Conservation (phyloP, 2,329 filamentous ascomycete genomes). For the Fusarium subtropicale region DNA sequence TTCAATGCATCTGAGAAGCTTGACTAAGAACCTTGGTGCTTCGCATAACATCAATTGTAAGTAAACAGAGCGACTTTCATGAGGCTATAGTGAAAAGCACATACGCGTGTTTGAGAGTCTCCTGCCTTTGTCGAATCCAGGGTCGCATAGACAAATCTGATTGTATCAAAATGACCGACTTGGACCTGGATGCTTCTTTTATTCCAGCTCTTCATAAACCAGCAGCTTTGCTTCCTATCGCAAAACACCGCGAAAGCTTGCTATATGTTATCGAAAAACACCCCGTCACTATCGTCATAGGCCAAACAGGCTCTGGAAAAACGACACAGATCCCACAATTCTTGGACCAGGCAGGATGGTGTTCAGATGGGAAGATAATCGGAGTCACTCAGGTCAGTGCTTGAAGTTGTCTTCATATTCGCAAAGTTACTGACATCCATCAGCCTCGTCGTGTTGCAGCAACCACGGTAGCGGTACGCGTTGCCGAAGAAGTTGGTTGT, state of each 20-base stretch:
- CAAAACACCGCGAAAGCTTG: slow-evolving; percentile 81
- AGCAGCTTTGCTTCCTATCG: slow-evolving; percentile 83
- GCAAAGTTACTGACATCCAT: slow-evolving; percentile 26
- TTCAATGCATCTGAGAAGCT: slow-evolving; percentile 9
- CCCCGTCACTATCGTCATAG: slow-evolving; percentile 88
- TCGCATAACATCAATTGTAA: not conserved
- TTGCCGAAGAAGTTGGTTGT: slow-evolving; percentile 89
- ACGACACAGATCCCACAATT: slow-evolving; percentile 96
- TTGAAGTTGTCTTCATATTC: slow-evolving; percentile 12
- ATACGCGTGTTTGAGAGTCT: not conserved
- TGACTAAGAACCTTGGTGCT: not conserved
- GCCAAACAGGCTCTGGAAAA: slow-evolving; percentile 94
- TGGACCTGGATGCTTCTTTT: slow-evolving; percentile 67
- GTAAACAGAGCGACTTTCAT: not conserved
- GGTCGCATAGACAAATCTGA: not conserved
- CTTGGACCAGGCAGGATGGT: slow-evolving; percentile 90
- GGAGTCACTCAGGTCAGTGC: slow-evolving; percentile 85
- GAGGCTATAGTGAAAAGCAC: not conserved
- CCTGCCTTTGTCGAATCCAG: not conserved
- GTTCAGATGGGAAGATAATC: slow-evolving; percentile 82
- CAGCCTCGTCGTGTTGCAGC: slow-evolving; percentile 91
- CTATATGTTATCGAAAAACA: slow-evolving; percentile 88
- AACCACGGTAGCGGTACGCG: slow-evolving; percentile 86
- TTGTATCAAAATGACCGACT: slow-evolving; percentile 61
- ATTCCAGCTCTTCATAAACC: slow-evolving; percentile 91